Conservation (phyloP, 495 filamentous ascomycete species). For the Penicillium macrosclerotiorum region DNA sequence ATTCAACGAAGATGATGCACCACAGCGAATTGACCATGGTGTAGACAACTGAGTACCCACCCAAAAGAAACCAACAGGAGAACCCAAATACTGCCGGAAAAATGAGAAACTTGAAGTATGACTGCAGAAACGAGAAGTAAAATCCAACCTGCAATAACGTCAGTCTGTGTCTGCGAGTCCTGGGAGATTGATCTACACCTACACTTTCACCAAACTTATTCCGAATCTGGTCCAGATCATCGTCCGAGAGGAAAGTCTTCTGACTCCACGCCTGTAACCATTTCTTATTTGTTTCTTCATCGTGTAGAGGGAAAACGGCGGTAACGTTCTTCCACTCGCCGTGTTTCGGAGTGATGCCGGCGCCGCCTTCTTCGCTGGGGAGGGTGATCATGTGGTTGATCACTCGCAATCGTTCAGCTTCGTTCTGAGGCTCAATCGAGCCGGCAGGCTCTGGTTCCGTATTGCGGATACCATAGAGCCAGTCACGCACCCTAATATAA, state of each 20-base stretch:
- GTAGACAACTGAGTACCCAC: slow-evolving; percentile 81
- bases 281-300: slow-evolving; percentile 78
- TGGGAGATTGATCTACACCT: slow-evolving; percentile 4
- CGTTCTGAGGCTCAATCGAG: slow-evolving; percentile 71
- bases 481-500: slow-evolving; percentile 89
- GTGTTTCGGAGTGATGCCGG: slow-evolving; percentile 78
- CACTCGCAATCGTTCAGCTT: slow-evolving; percentile 84
- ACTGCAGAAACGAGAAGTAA: slow-evolving; percentile 95
- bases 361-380: slow-evolving; percentile 77
- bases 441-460: slow-evolving; percentile 65
- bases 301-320: slow-evolving; percentile 84
- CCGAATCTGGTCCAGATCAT: slow-evolving; percentile 82
- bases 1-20: slow-evolving; percentile 90
- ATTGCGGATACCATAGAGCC: slow-evolving; percentile 86
- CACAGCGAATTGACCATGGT: slow-evolving; percentile 79
- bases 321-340: slow-evolving; percentile 85
- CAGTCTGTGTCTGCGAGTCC: background rate
- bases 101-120: slow-evolving; percentile 82
- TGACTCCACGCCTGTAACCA: slow-evolving; percentile 90
- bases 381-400: slow-evolving; percentile 86
- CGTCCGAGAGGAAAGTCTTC: slow-evolving; percentile 71
- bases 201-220: slow-evolving; percentile 88
- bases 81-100: slow-evolving; percentile 84
- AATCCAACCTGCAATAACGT: slow-evolving; percentile 63
- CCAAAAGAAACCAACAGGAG: slow-evolving; percentile 76